Base-by-base conservation (phyloP, 352 stramenopile species). In the Phytophthora sojae region DNA sequence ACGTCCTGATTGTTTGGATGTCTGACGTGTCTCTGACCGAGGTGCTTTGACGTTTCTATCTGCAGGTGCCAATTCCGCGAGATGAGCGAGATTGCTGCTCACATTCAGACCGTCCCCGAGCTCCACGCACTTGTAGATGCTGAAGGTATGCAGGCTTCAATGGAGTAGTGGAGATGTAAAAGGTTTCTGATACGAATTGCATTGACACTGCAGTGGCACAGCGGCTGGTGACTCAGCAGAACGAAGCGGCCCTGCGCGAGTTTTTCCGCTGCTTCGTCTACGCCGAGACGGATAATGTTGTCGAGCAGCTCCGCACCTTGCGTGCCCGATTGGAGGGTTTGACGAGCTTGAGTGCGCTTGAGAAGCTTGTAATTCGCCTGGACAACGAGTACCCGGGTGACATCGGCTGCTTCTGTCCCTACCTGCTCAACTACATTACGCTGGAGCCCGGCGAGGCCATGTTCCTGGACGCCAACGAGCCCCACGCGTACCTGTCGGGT, bases 401-500 rank as follows among this genome's bases (percentile, higher is more conserved):
- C 78, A 94, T 98, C 58, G 98, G 98, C 45, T 97, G 97, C 63
- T 99, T 99, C 76, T 97, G 97, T 55, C 98, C 98, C 5, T 97
- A 98, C 67, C 81, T 99, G 32, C 84, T 99, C n/a, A 99, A 99
- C 80, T 98, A 99, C 77, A 72, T 99, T 9, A 83, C 93, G 11
- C 89, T 99, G 68, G 76, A 97, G 35, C 94, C 94, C 0, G 98
- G 98, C 6, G 95, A 99, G 65, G 91, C 94, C 17, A 97, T 99
- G 66, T 99, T 99, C 75, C 95, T 99, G 59, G 95, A 86, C 17
- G 96, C 98, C 4, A 99, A 99, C 76, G 98, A 99, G 71, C 98
- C 98, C n/a, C 98, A 99, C 80, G 98, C 98, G 14, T 99, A 99
- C 79, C 85, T 99, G 21, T 93, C 88, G 2, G 98, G 98, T 37